phyloP scores from a whole-genome alignment of 2,329 filamentous ascomycete species.

The Xylariaceae sp. region DNA sequence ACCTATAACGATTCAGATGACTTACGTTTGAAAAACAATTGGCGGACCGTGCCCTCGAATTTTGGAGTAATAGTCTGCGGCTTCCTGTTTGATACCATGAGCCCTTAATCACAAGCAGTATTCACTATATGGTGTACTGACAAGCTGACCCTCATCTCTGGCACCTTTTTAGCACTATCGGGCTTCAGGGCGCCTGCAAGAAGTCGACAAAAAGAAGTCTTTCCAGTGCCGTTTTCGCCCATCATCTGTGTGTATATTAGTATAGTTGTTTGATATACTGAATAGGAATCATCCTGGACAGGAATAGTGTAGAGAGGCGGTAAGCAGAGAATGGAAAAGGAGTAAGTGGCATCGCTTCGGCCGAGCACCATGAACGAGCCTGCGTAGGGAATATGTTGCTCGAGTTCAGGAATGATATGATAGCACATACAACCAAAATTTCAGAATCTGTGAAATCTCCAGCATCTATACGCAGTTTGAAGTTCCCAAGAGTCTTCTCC shows the following conservation, averaged over 20 bases:
- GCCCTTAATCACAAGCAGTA: too few relatives aligned
- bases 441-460: constrained; percentile 97
- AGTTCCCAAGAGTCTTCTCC: constrained; percentile 90
- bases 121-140: background rate
- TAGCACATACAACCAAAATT: constrained; percentile 73
- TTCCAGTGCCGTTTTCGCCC: constrained; percentile 99
- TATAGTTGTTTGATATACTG: too few relatives aligned
- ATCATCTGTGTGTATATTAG: constrained; percentile 67
- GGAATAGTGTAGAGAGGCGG: too few relatives aligned
- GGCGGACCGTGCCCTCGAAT: constrained; percentile 94
- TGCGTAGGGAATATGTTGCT: too few relatives aligned
- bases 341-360: constrained; percentile 19
- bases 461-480: constrained; percentile 80
- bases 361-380: too few relatives aligned
- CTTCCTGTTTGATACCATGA: constrained; percentile 56
- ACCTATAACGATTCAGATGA: background rate
- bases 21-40: constrained; percentile 86
- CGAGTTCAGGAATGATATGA: background rate
- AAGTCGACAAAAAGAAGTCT: constrained; percentile 98
- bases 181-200: constrained; percentile 93
- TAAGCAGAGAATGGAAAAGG: background rate
- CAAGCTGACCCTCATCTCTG: constrained; percentile 97
- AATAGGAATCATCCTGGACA: too few relatives aligned
- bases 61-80: constrained; percentile 99
- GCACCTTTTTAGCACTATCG: constrained; percentile 77